Base-by-base conservation (phyloP, 192 early-diverging fungal species). In the Cladochytrium replicatum region DNA sequence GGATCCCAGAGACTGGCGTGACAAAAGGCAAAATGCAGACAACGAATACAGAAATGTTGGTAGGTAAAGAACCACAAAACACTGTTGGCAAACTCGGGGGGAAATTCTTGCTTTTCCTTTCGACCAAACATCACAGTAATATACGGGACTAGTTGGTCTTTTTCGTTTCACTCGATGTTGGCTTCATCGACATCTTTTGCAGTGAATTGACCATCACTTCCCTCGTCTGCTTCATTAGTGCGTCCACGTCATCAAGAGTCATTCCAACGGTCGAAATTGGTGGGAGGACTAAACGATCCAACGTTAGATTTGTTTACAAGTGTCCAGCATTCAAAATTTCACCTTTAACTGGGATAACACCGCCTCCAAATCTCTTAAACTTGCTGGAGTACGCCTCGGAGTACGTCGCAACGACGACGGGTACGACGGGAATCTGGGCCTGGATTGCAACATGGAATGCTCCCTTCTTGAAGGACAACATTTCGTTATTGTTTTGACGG, bases 401-500 rank as follows among this genome's bases (percentile, higher is more conserved):
- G 8, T 77, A 81, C 32, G 83, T 84, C 15, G 82, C 79, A 31
- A 86, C 69, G 6, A 93, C 88, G 43, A 97, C 67, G 9, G 91
- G 91, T n/a, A 94, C 75, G 54, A 97, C 81, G 13, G 93, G 93
- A 0, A 87, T 78, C 15, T 70, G 68, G 0, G 83, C 80, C 62
- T 88, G 87, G 46, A 87, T 82, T 6, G 93, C 91, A 54, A 93
- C 60, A 40, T 94, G 87, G 67, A 97, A 97, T 5, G 88, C 93
- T 6, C 93, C 93, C 74, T 93, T 97, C 66, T 97, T 97, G 65
- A 97, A 94, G 4, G 87, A 88, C 32, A 93, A 64, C 42, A 97
- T 46, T 40, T 82, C 52, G 29, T 80, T 74, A 24, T 76, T 71
- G n/a, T 63, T 60, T 30, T 80, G 77, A 50, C 76, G 81, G 13